Evolutionary conservation across 768 basidiomycete species (phyloP).

Genomic region (Auricularia cornea): DNA sequence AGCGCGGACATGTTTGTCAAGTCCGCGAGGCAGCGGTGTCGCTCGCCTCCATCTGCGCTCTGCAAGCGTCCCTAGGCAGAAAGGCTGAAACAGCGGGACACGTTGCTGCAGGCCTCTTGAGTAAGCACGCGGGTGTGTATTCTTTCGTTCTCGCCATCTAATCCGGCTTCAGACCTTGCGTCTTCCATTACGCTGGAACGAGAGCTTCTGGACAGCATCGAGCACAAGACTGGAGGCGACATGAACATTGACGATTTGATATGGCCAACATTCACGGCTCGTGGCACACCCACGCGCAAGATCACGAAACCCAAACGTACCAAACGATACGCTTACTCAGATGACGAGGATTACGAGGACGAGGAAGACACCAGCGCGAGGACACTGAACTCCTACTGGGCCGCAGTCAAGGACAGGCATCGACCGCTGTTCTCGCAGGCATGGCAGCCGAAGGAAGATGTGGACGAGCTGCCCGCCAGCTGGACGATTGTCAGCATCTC

Average conservation of each 20-base stretch:
- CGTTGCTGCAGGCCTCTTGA: constrained; percentile 50
- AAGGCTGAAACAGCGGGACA: constrained; percentile 42
- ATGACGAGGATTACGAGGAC: constrained; percentile 29
- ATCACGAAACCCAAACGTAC: constrained; percentile 6
- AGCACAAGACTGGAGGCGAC: constrained; percentile 50
- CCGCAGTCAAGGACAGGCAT: constrained; percentile 46
- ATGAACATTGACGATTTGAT: constrained; percentile 51
- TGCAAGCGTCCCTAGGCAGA: constrained; percentile 70
- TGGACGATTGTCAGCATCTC: constrained; percentile 85
- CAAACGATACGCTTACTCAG: constrained; percentile 19
- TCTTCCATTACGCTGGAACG: constrained; percentile 71
- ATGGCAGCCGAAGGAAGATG: constrained; percentile 9
- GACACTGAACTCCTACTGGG: constrained; percentile 54
- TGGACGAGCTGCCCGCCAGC: constrained; percentile 48
- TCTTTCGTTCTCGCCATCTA: not conserved
- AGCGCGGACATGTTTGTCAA: constrained; percentile 56
- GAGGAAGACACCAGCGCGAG: constrained; percentile 17
- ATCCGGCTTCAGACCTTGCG: constrained; percentile 49
- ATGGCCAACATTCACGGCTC: constrained; percentile 53
- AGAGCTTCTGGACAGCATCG: constrained; percentile 79
- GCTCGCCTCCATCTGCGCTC: constrained; percentile 58
- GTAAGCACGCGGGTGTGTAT: too few species aligned
- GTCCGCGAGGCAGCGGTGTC: constrained; percentile 70
- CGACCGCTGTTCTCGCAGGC: constrained; percentile 25
- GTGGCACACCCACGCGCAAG: not conserved